Evolutionary conservation across 1,284 basidiomycete species (phyloP).

Genomic region (Cutaneotrichosporon mucoides): DNA sequence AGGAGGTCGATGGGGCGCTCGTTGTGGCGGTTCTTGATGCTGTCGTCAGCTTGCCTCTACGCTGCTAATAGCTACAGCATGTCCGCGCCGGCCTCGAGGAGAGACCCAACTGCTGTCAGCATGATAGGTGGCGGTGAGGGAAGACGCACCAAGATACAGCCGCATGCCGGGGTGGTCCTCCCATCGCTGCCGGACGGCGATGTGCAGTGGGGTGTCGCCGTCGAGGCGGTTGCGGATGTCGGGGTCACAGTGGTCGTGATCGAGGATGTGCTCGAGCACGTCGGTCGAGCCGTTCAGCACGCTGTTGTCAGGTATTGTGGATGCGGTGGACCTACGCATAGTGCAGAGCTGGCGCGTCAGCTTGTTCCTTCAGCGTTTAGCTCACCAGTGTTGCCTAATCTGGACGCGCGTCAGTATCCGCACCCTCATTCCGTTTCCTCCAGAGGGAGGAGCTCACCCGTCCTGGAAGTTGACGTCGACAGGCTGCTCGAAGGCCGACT

Average conservation of each 20-base stretch:
- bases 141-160: slow-evolving; percentile 46
- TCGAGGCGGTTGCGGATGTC: slow-evolving; percentile 71
- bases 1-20: slow-evolving; percentile 60
- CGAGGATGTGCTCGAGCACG: slow-evolving; percentile 68
- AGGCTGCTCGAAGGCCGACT: slow-evolving; percentile 58
- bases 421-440: background rate
- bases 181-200: slow-evolving; percentile 62
- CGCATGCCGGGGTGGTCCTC: slow-evolving; percentile 59
- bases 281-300: slow-evolving; percentile 56
- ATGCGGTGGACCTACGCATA: slow-evolving; percentile 61
- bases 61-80: slow-evolving; percentile 54
- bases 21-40: slow-evolving; percentile 69
- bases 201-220: slow-evolving; percentile 75
- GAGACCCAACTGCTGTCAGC: slow-evolving; percentile 55
- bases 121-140: no score
- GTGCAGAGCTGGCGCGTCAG: slow-evolving; percentile 60
- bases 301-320: slow-evolving; percentile 17
- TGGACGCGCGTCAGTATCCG: slow-evolving; percentile 36
- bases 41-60: slow-evolving; percentile 33
- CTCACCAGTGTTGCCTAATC: slow-evolving; percentile 68
- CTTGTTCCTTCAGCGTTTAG: background rate
- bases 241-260: slow-evolving; percentile 73
- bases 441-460: slow-evolving; percentile 54
- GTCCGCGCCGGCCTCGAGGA: slow-evolving; percentile 74
- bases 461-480: slow-evolving; percentile 72